Evolutionary conservation across 139 green algal species (phyloP), one percentile per base, ranked within the genome.

Genomic region (Trebouxia sp.): DNA sequence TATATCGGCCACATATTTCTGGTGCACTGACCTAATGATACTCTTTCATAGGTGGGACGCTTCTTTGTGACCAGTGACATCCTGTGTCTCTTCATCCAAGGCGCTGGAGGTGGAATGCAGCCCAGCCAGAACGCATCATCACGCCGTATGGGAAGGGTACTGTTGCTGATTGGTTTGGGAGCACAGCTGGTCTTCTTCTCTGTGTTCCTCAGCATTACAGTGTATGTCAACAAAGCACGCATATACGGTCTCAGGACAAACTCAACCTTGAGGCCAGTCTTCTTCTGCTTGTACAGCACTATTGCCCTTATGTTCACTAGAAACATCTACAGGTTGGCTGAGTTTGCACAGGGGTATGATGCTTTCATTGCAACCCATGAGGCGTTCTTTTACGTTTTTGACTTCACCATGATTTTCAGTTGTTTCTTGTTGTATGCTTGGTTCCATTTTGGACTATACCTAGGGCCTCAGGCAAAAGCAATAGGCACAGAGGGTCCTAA

Each of bases 331-430:
- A 70, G 80, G 24, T 50, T 83, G 3, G 51, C 72, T 26, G 84
- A 87, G 76, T 87, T 87, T 42, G 26, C 37, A 0, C 28, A 75
- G 41, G 84, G 84, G 15, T 85, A 47, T 8, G 9, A 80, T 32
- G 76, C 80, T 0, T 51, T 56, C 9, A 50, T 87, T 8, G 67
- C 75, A 1, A 81, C 53, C 5, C 75, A 87, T 42, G 84, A 87
- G 80, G 51, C 38, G 1, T 87, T 70, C 67, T 75, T 87, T 32
- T 87, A 85, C 67, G 65, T 47, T 0, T 87, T 87, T 78, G 79
- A 87, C 26, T 38, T 66, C 47, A n/a, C n/a, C n/a, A n/a, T n/a
- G n/a, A n/a, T n/a, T n/a, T n/a, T n/a, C n/a, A n/a, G n/a, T n/a
- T n/a, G n/a, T n/a, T n/a, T n/a, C n/a, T n/a, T n/a, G n/a, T n/a